Conservation (phyloP, 2,329 filamentous ascomycete species). For the Rutstroemia sp. region DNA sequence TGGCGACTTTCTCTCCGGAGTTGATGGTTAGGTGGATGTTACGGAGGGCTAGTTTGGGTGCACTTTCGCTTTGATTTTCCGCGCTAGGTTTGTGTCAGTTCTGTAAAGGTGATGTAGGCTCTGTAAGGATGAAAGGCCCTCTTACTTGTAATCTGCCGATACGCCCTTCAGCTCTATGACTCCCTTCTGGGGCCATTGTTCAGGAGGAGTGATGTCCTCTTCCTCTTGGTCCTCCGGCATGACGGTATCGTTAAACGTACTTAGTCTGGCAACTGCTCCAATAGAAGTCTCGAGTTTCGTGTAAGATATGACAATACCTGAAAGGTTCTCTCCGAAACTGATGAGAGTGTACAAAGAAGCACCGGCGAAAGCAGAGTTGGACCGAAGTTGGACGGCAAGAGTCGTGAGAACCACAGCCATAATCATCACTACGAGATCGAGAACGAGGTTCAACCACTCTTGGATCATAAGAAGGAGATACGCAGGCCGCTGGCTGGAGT, state of each 20-base stretch:
- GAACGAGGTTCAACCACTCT: constrained; percentile 45
- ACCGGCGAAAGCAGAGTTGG: constrained; percentile 19
- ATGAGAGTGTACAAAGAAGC: constrained; percentile 23
- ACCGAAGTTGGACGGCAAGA: constrained; percentile 20
- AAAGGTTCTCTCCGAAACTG: constrained; percentile 16
- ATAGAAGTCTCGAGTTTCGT: constrained; percentile 19
- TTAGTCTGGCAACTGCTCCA: constrained; percentile 15
- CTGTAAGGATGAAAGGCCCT: not conserved
- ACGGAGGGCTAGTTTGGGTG: constrained; percentile 24
- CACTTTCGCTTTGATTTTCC: constrained; percentile 11
- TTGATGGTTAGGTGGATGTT: constrained; percentile 26
- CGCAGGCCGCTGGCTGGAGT: constrained; percentile 47
- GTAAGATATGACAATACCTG: constrained; percentile 12
- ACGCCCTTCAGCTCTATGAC: constrained; percentile 10
- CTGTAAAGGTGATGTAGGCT: not conserved
- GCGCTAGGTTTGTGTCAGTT: not conserved
- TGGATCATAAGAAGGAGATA: constrained; percentile 51
- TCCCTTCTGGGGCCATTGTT: constrained; percentile 10
- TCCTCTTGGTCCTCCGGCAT: not conserved
- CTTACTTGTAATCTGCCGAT: constrained; percentile 12
- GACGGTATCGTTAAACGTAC: constrained; percentile 10
- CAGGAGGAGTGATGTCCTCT: not conserved
- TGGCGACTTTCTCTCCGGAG: constrained; percentile 27
- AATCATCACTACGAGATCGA: constrained; percentile 15
- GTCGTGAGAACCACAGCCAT: constrained; percentile 27